phyloP scores from a whole-genome alignment of 1,284 basidiomycete genomes.

The Rhodotorula sp. region DNA sequence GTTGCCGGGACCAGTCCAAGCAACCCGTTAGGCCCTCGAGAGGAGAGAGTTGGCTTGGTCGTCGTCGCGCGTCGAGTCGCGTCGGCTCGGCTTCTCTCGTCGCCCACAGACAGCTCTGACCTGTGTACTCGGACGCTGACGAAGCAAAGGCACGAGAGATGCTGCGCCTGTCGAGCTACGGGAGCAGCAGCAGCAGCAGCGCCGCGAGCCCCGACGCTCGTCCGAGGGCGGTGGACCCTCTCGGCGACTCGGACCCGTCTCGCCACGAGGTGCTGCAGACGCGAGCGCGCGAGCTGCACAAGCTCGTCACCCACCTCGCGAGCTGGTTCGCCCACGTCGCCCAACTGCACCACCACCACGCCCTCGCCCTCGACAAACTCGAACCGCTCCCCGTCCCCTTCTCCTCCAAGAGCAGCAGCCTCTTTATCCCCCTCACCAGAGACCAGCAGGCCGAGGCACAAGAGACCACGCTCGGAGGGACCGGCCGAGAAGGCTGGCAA shows the following conservation, averaged over 20 bases:
- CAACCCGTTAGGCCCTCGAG: too few relatives aligned
- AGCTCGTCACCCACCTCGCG: background rate
- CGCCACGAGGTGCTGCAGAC: background rate
- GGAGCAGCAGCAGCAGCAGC: background rate
- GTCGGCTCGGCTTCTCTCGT: too few relatives aligned
- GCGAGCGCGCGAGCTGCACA: background rate
- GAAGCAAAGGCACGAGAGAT: background rate
- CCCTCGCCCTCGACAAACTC: constrained; percentile 22
- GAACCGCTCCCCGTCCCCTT: constrained; percentile 28
- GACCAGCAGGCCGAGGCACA: background rate
- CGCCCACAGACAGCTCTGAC: too few relatives aligned
- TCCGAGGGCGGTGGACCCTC: background rate
- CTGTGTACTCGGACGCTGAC: too few relatives aligned
- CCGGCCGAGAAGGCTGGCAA: constrained; percentile 26
- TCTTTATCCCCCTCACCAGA: constrained; percentile 29
- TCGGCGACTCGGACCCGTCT: background rate
- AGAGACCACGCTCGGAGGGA: constrained; percentile 9
- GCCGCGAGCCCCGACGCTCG: background rate
- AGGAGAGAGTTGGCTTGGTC: too few relatives aligned
- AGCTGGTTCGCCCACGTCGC: constrained; percentile 13
- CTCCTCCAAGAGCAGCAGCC: constrained; percentile 13
- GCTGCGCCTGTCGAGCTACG: constrained; percentile 2
- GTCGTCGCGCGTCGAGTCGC: too few relatives aligned
- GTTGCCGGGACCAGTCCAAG: too few relatives aligned
- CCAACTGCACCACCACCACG: constrained; percentile 25